These are phyloP conservation scores for Colletotrichum magnum DNA, from an alignment of 2,329 filamentous ascomycete species.

Conservation along the genomic window DNA sequence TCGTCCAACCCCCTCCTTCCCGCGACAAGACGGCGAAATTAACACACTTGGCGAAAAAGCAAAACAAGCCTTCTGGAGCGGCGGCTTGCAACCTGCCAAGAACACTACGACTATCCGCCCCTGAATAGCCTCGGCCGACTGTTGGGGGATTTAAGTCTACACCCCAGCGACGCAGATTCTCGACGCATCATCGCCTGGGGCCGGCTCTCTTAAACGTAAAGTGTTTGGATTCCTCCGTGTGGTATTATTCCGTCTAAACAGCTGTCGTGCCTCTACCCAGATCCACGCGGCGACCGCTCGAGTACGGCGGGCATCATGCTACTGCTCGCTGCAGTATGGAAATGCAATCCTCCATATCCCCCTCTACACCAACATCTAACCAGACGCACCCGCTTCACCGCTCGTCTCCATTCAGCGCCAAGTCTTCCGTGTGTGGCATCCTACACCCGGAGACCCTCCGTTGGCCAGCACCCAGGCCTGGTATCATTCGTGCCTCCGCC, in stretches of 20 bases:
- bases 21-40: conserved; percentile 9
- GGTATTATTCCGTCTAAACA: conserved; percentile 30
- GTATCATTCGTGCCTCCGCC: conserved; percentile 21
- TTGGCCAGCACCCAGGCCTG: conserved; percentile 17
- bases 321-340: not conserved
- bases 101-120: not conserved
- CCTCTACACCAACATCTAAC: not conserved
- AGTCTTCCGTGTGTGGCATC: conserved; percentile 16
- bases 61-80: conserved; percentile 19
- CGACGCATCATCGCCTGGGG: not conserved
- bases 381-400: not conserved
- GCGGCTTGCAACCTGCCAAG: conserved; percentile 26
- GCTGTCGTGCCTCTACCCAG: not conserved
- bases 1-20: not conserved
- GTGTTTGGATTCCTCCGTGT: conserved; percentile 11
- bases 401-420: conserved; percentile 8
- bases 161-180: not conserved
- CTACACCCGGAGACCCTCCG: conserved; percentile 4
- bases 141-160: not conserved
- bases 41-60: not conserved
- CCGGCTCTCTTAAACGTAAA: not conserved
- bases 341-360: not conserved
- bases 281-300: not conserved
- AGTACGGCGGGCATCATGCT: not conserved
- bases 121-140: conserved; percentile 13